Evolutionary conservation across 306 rosid species (phyloP).

Genomic region (Acacia melanoxylon): DNA sequence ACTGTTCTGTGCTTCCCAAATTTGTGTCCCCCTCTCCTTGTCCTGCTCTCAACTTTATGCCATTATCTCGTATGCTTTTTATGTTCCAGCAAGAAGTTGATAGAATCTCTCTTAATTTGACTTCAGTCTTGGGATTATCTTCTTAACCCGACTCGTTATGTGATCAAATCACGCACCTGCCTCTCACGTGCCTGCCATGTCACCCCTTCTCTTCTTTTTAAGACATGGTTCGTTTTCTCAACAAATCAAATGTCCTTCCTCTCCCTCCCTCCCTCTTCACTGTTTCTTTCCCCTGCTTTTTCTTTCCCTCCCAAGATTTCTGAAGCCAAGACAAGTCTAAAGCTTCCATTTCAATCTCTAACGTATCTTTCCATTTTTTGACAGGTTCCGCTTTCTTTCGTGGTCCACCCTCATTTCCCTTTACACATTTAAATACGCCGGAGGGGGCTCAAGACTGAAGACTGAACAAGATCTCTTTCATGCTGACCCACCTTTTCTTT

Average conservation of each 20-base stretch:
- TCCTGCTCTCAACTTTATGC: not conserved
- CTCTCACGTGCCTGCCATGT: constrained; percentile 44
- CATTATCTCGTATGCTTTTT: not conserved
- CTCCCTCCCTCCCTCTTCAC: not conserved
- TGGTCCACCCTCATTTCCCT: constrained; percentile 38
- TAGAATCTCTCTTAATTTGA: not conserved
- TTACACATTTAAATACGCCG: constrained; percentile 44
- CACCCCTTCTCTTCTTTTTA: constrained; percentile 20
- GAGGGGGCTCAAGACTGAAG: not conserved
- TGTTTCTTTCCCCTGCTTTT: not conserved
- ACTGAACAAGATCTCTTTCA: constrained; percentile 53
- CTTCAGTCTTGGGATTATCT: constrained; percentile 7
- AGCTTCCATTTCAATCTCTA: constrained; percentile 26
- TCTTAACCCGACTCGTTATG: not conserved
- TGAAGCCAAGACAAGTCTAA: constrained; percentile 21
- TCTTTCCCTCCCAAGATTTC: constrained; percentile 45
- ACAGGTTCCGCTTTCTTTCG: constrained; percentile 26
- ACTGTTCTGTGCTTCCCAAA: not conserved
- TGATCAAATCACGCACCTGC: constrained; percentile 13
- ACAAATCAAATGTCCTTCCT: constrained; percentile 29
- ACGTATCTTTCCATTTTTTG: constrained; percentile 32
- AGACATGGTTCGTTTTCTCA: not conserved
- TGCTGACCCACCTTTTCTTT: constrained; percentile 27
- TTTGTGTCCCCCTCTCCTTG: not conserved
- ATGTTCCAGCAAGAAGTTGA: not conserved